phyloP scores from a whole-genome alignment of 2,329 filamentous ascomycete genomes.

The Bipolaris zeicola region DNA sequence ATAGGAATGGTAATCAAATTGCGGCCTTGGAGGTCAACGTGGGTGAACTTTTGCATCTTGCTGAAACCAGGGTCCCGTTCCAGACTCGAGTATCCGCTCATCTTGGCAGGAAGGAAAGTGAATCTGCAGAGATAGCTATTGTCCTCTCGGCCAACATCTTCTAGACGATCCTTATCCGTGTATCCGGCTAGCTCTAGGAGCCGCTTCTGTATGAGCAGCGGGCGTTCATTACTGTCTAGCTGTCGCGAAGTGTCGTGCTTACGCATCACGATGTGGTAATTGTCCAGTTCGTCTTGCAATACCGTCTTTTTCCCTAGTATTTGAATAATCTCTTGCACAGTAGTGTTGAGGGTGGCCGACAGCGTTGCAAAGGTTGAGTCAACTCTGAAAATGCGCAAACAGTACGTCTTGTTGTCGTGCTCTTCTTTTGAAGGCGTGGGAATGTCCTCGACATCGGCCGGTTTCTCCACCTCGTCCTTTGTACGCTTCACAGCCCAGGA shows the following conservation, averaged over 20 bases:
- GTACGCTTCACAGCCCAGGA: conserved; percentile 89
- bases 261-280: conserved; percentile 93
- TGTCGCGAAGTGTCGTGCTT: conserved; percentile 90
- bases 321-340: conserved; percentile 83
- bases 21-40: conserved; percentile 87
- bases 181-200: conserved; percentile 93
- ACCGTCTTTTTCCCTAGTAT: conserved; percentile 95
- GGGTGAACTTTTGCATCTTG: conserved; percentile 87
- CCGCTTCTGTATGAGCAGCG: conserved; percentile 88
- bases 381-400: conserved; percentile 91
- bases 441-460: conserved; percentile 70
- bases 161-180: conserved; percentile 80
- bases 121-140: conserved; percentile 97
- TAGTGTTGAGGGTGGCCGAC: conserved; percentile 80
- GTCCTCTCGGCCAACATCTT: conserved; percentile 94
- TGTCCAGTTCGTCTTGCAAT: conserved; percentile 84
- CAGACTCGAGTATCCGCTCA: conserved; percentile 75
- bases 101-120: conserved; percentile 87
- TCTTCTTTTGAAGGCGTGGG: conserved; percentile 71
- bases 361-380: conserved; percentile 95
- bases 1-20: conserved; percentile 96
- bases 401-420: conserved; percentile 78
- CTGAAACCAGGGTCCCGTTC: conserved; percentile 79
- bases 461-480: conserved; percentile 65
- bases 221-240: conserved; percentile 76